Conservation (phyloP, 306 rosid genomes). For the Ormosia emarginata region DNA sequence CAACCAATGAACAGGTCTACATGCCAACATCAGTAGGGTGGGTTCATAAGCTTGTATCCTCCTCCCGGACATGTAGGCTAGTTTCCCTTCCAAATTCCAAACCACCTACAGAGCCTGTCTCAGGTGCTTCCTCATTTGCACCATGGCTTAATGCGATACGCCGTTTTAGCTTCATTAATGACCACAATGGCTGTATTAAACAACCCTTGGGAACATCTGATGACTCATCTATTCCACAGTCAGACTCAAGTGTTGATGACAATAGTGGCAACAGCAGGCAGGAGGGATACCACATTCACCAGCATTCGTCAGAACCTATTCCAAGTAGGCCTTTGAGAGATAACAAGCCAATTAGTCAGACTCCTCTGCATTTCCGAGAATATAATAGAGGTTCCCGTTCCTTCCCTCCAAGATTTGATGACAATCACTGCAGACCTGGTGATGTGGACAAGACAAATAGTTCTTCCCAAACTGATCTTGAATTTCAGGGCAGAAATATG, state of each 20-base stretch:
- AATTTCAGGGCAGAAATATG: slow-evolving; percentile 25
- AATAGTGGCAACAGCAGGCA: background rate
- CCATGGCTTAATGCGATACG: slow-evolving; percentile 27
- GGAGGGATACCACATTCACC: background rate
- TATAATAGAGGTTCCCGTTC: slow-evolving; percentile 13
- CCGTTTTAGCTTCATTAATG: slow-evolving; percentile 37
- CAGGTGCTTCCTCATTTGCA: background rate
- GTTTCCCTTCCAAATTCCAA: slow-evolving; percentile 22
- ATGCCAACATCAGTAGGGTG: slow-evolving; percentile 27
- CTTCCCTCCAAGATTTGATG: slow-evolving; percentile 31
- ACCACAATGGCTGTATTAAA: background rate
- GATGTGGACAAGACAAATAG: slow-evolving; percentile 3
- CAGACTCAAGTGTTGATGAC: background rate
- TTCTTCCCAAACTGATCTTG: slow-evolving; percentile 22
- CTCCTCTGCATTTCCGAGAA: slow-evolving; percentile 8
- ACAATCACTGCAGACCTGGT: background rate
- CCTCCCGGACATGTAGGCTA: slow-evolving; percentile 21
- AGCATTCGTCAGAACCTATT: slow-evolving; percentile 26
- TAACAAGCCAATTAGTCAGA: slow-evolving; percentile 5
- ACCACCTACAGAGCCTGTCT: background rate
- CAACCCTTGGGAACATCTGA: slow-evolving; percentile 13
- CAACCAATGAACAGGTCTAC: slow-evolving; percentile 28
- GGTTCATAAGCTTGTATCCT: slow-evolving; percentile 26
- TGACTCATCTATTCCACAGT: background rate
- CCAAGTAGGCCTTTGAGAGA: slow-evolving; percentile 44